Evolutionary conservation across 169 alveolate genomes (phyloP), one percentile per base, ranked within the genome.

Genomic region (Ichthyophthirius multifiliis): DNA sequence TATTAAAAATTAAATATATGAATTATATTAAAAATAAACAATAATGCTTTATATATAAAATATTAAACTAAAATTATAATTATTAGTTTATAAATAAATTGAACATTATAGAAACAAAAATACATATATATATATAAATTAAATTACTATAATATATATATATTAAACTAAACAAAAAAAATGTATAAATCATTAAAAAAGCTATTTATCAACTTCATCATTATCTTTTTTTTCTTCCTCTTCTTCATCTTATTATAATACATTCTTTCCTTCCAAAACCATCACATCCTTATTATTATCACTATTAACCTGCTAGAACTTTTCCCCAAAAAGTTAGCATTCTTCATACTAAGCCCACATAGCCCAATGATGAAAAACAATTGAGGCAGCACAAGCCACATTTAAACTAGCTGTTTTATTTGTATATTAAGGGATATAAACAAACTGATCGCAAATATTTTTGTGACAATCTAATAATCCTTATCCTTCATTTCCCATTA

Each of bases 401-500:
- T 96, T 96, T 43, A 96, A 85, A 74, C 96, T 88, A 16, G 97
- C 97, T 5, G 98, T 95, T 16, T 96, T 96, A 74, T 87, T 82
- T 30, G 96, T 93, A 84, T 96, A 96, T 85, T 95, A 93, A 32
- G 97, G 97, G 47, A 96, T 96, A 71, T 94, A 95, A 30, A 96
- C 94, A 79, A 94, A 91, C 45, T 94, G 91, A 76, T 96, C 98
- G 65, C 99, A 96, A 12, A 94, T 83, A 35, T 85, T 92, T 43
- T 92, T 89, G 76, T 92, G 92, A 43, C 86, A 90, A 32, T 92
- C 92, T 74, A 88, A 87, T 76, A 96, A 74, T 16, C 98, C 98
- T 62, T 95, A 88, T 27, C 98, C 98, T 75, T 96, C 99, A 92
- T 95, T 96, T 23, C 99, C 98, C 37, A 96, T 77, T 76, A 96